Evolutionary conservation across 148 eudicot species (phyloP), one percentile per base, ranked within the genome.

Genomic region (Rhododendron griersonianum): DNA sequence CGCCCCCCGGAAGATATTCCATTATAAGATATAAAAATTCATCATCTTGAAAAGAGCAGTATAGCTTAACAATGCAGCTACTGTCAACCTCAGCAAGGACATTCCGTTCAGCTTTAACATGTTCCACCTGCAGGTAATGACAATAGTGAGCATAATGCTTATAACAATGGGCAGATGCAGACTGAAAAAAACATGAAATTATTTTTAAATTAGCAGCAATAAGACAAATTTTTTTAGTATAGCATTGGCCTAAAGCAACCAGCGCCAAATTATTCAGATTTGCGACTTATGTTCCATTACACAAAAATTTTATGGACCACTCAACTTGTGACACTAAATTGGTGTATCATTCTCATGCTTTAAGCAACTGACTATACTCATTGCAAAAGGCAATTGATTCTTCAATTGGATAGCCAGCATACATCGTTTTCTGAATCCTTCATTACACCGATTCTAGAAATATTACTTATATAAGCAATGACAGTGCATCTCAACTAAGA

Each of bases 1-100:
- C 91, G 73, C 91, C 91, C 55, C 91, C 91, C 75, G 91, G 91
- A 57, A 89, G 89, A 87, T 89, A 89, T 75, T 89, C 91, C 91
- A 89, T 89, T 63, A 89, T 89, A 63, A 89, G 91, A 85, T 89
- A 89, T 59, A 89, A 57, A 57, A 77, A 89, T 53, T 89, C 91
- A n/a, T 87, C 45, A 41, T 41, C 45, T 41, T 41, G 45, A 41
- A 41, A 41, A 41, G 45, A 89, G 85, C 86, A 89, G 74, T 87
- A 89, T 15, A 89, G 87, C 63, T 89, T 87, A 47, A 89, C 91
- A 77, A 89, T 89, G 83, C 89, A 89, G 61, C 67, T 77, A 81
- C 91, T 89, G 39, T 87, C 91, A 84, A 89, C 91, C 83, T 89
- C 91, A 13, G 91, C 91, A 83, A 89, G 89, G 39, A 89, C 83